Percentiles rank a stretch among this genome's conserved stretches.
These are phyloP conservation scores for Eudorina sp. DNA, from an alignment of 139 green algal species.

Conservation along the genomic window DNA sequence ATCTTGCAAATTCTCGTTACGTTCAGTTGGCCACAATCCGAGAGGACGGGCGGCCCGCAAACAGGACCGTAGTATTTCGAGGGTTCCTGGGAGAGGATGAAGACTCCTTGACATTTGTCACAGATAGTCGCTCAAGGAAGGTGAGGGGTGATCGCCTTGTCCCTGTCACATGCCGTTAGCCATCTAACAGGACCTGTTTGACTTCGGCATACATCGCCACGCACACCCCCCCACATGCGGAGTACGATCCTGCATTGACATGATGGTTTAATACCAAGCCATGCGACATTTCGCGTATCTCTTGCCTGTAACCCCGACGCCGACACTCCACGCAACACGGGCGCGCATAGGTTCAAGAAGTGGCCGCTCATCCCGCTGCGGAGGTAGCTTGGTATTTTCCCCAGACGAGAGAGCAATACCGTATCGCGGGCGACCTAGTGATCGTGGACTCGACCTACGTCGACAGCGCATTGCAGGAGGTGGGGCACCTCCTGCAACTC, in stretches of 20 bases:
- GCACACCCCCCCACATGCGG: too few species aligned
- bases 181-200: too few species aligned
- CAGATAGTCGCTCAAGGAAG: conserved; percentile 69
- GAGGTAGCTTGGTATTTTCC: conserved; percentile 89
- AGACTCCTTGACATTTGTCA: conserved; percentile 77
- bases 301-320: too few species aligned
- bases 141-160: too few species aligned
- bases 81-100: conserved; percentile 73
- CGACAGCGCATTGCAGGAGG: conserved; percentile 57
- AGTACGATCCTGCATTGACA: too few species aligned
- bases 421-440: conserved; percentile 69
- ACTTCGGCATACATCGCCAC: too few species aligned
- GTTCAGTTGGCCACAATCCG: conserved; percentile 86
- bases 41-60: conserved; percentile 74
- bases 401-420: conserved; percentile 76
- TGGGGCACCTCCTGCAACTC: too few species aligned
- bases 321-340: too few species aligned
- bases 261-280: too few species aligned
- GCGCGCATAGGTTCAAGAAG: conserved; percentile 53
- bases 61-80: conserved; percentile 85
- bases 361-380: conserved; percentile 62
- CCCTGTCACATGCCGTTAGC: too few species aligned
- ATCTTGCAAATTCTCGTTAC: conserved; percentile 60
- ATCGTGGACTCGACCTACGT: conserved; percentile 60
- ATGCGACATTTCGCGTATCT: too few species aligned